Conservation (phyloP, 2,329 filamentous ascomycete species). For the Penicillium oxalicum region DNA sequence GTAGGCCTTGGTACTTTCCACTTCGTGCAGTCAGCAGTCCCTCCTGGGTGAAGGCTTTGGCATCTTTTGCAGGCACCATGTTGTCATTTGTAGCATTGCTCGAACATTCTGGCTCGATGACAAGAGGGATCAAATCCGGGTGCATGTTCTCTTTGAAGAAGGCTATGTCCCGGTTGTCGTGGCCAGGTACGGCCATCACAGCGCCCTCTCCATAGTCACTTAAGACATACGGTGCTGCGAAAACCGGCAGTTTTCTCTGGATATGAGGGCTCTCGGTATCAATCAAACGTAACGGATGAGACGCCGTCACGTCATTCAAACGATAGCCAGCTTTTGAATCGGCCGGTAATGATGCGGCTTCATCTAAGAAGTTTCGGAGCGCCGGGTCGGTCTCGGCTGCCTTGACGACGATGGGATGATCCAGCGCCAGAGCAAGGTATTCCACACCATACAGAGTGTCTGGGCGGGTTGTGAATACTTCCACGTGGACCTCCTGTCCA, state of each 20-base stretch:
- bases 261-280: constrained; percentile 43
- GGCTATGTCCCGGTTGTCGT: constrained; percentile 69
- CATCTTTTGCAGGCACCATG: constrained; percentile 35
- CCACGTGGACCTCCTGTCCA: constrained; percentile 43
- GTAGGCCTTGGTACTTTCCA: constrained; percentile 58
- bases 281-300: constrained; percentile 58
- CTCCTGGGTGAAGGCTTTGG: constrained; percentile 55
- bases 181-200: constrained; percentile 86
- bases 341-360: constrained; percentile 47
- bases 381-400: constrained; percentile 55
- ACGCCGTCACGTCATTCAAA: constrained; percentile 55
- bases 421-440: constrained; percentile 71
- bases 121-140: constrained; percentile 56
- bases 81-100: constrained; percentile 9
- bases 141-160: constrained; percentile 71
- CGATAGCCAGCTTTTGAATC: constrained; percentile 61
- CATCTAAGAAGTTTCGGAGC: constrained; percentile 62
- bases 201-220: constrained; percentile 81
- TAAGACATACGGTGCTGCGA: constrained; percentile 77
- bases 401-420: constrained; percentile 61
- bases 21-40: constrained; percentile 64
- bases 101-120: constrained; percentile 48
- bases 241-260: constrained; percentile 59
- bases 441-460: constrained; percentile 86
- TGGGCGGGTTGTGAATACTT: constrained; percentile 77